Base-by-base conservation (phyloP, 139 green algal genomes). In the Microglena sp. region DNA sequence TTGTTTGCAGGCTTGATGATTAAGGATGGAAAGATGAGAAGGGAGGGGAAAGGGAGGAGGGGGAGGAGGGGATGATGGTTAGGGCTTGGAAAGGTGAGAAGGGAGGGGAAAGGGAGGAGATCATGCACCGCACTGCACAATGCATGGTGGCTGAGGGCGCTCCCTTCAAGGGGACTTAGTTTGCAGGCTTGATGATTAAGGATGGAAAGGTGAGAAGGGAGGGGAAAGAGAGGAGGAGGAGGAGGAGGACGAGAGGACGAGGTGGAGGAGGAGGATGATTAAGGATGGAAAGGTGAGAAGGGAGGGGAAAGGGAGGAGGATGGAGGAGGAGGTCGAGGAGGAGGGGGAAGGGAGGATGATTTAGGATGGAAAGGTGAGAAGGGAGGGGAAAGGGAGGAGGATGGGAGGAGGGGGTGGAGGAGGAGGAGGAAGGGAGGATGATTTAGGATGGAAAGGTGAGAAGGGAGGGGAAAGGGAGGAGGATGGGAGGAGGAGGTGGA, bases 1-100 rank as follows among this genome's bases (percentile, higher is more conserved):
- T 73, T 99, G 22, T 99, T 97, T 81, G 93, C 92, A 1, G 94
- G 94, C 5, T 82, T 99, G 6, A 99, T 99, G 94, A 92, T 99
- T 74, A 83, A 95, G 40, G 75, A 90, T 31, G 80, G 77, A 22
- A 84, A 84, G 74, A 84, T 87, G 66, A 26, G 64, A n/a, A 50
- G 40, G 40, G 18, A 18, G 18, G 40, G 40, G 40, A 18, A 18
- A 50, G 40, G 40, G 40, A 50, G 40, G 40, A 18, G 18, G 40
- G 40, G 40, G 18, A 18, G 40, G 40, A 50, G 40, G 40, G 40
- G 18, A 18, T 11, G 40, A 18, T 11, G 40, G 40, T 24, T 11
- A 50, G 40, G 40, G 18, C 11, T 11, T 11, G 40, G 18, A 18
- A 18, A 18, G 18, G 40, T 11, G 40, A 50, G 40, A 18, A 18